Conservation (phyloP, 495 filamentous ascomycete genomes). For the Collariella sp. region DNA sequence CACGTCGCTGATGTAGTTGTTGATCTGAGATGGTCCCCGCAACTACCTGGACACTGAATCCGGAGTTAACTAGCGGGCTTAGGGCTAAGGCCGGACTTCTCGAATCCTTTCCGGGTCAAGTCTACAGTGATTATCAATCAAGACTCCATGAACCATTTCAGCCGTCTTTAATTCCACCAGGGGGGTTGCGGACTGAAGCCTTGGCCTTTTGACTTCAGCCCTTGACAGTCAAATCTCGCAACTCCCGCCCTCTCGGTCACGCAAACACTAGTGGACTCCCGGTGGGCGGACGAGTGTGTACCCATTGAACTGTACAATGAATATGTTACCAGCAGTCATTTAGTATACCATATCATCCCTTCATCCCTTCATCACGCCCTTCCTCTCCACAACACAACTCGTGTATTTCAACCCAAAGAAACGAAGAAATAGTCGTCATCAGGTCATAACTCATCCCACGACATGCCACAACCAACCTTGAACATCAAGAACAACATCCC, state of each 20-base stretch:
- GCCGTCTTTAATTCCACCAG: too few species aligned
- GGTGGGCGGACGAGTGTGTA: too few species aligned
- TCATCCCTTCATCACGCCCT: not conserved
- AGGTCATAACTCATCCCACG: not conserved
- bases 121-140: not conserved
- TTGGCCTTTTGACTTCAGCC: too few species aligned
- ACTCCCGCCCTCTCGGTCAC: too few species aligned
- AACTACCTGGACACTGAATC: not conserved
- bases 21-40: too few species aligned
- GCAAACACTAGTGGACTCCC: too few species aligned
- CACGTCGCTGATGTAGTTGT: not conserved
- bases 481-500: not conserved
- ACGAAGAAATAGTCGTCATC: not conserved
- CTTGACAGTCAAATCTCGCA: too few species aligned
- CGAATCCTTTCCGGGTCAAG: not conserved
- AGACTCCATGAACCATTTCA: too few species aligned
- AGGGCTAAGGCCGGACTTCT: not conserved
- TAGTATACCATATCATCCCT: not conserved
- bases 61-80: not conserved
- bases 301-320: too few species aligned
- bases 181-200: too few species aligned
- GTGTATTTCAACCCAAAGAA: not conserved
- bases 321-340: too few species aligned
- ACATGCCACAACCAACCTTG: not conserved
- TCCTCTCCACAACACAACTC: not conserved